A percentile compares a stretch with the other conserved stretches of the same genome.
Evolutionary conservation across 257 asterid species (phyloP).

Genomic region (Craterostigma plantagineum): DNA sequence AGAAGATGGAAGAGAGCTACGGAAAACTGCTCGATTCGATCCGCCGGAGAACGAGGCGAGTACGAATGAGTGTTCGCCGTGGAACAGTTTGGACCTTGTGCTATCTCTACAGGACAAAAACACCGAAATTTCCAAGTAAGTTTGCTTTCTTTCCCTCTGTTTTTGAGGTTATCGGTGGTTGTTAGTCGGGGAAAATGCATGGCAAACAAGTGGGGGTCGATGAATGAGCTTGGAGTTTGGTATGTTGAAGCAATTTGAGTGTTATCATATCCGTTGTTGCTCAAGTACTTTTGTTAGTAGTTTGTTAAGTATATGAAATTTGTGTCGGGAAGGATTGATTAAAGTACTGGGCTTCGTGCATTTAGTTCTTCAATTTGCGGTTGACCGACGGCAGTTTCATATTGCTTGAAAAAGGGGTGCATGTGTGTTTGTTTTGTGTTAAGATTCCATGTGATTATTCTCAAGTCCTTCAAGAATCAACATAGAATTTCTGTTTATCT

Average conservation of each 20-base stretch:
- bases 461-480: too few species aligned
- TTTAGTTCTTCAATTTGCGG: too few species aligned
- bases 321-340: too few species aligned
- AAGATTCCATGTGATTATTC: too few species aligned
- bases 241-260: too few species aligned
- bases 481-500: too few species aligned
- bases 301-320: too few species aligned
- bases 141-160: neutral
- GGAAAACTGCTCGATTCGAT: conserved; percentile 17
- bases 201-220: neutral
- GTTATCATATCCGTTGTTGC: too few species aligned
- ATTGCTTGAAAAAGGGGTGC: too few species aligned
- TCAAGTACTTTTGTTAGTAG: neutral
- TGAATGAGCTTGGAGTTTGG: too few species aligned
- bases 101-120: conserved; percentile 37
- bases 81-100: conserved; percentile 57
- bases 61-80: conserved; percentile 22
- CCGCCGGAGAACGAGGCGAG: conserved; percentile 15
- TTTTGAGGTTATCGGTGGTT: neutral
- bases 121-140: conserved; percentile 26
- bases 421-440: too few species aligned
- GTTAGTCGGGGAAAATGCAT: neutral
- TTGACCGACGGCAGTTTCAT: neutral
- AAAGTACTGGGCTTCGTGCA: too few species aligned
- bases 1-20: conserved; percentile 13